Evolutionary conservation across 1,284 basidiomycete species (phyloP).

Genomic region (Pseudozyma sp.): DNA sequence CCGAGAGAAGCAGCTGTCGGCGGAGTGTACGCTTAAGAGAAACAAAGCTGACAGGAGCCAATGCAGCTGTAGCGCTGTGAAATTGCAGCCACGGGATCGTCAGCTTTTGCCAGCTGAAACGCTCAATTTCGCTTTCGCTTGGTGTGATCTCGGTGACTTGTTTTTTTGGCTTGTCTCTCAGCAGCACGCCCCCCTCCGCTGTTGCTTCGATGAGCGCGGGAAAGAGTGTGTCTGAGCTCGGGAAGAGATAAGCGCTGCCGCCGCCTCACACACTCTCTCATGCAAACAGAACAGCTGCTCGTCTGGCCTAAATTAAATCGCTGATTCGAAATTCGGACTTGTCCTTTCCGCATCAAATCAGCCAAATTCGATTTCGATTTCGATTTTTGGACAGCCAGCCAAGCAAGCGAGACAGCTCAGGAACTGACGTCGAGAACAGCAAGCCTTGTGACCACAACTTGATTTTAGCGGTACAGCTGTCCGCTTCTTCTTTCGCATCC

Average conservation of each 20-base stretch:
- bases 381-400: too few relatives aligned
- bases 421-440: not conserved
- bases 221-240: not conserved
- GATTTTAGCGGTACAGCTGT: not conserved
- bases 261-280: too few relatives aligned
- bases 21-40: too few relatives aligned
- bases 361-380: too few relatives aligned
- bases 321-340: too few relatives aligned
- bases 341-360: too few relatives aligned
- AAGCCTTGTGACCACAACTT: not conserved
- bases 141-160: not conserved
- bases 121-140: not conserved
- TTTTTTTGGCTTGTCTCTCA: not conserved
- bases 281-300: too few relatives aligned
- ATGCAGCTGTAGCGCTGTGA: too few relatives aligned
- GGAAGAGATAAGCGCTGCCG: not conserved
- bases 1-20: conserved; percentile 1
- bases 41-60: too few relatives aligned
- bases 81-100: not conserved
- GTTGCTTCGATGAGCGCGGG: conserved; percentile 1
- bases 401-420: not conserved
- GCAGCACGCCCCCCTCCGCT: not conserved
- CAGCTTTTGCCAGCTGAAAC: not conserved
- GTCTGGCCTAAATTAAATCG: too few relatives aligned
- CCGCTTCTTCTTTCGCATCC: too few relatives aligned